A percentile compares a stretch with the other conserved stretches of the same genome.
Conservation (phyloP, 2,329 filamentous ascomycete species). For the Stemphylium lycopersici region DNA sequence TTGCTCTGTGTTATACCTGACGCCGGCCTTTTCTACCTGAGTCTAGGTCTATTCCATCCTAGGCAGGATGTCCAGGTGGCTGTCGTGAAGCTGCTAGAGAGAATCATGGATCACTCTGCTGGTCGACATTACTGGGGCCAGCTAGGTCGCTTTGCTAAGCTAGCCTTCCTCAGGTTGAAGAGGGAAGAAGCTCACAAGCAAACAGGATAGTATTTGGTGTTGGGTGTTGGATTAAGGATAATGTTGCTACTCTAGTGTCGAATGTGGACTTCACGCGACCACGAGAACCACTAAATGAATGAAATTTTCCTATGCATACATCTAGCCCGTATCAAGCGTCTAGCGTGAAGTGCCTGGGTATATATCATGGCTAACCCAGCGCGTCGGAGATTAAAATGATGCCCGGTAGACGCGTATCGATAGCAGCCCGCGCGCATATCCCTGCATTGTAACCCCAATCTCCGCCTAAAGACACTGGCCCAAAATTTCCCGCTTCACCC, state of each 20-base stretch:
- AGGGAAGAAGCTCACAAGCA: conserved; percentile 57
- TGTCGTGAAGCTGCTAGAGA: conserved; percentile 79
- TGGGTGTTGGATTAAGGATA: neutral
- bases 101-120: conserved; percentile 84
- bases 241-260: neutral
- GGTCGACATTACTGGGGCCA: conserved; percentile 91
- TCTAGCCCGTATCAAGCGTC: neutral
- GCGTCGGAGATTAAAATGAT: no score
- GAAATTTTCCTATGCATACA: neutral
- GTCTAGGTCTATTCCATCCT: conserved; percentile 89
- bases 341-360: neutral
- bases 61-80: conserved; percentile 77
- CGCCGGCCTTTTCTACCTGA: conserved; percentile 88
- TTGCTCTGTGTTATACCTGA: conserved; percentile 83
- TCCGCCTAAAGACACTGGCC: conserved; percentile 16
- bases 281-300: conserved; percentile 1
- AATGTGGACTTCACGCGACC: neutral
- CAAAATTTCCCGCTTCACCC: conserved; percentile 23
- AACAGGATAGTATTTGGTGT: neutral
- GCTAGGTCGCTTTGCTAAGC: conserved; percentile 84
- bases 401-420: conserved; percentile 1
- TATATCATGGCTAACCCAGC: no score
- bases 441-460: conserved; percentile 15
- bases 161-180: conserved; percentile 81
- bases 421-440: conserved; percentile 11